Evolutionary conservation across 306 rosid genomes (phyloP), one percentile per base, ranked within the genome.

Genomic region (Macrotyloma uniflorum): DNA sequence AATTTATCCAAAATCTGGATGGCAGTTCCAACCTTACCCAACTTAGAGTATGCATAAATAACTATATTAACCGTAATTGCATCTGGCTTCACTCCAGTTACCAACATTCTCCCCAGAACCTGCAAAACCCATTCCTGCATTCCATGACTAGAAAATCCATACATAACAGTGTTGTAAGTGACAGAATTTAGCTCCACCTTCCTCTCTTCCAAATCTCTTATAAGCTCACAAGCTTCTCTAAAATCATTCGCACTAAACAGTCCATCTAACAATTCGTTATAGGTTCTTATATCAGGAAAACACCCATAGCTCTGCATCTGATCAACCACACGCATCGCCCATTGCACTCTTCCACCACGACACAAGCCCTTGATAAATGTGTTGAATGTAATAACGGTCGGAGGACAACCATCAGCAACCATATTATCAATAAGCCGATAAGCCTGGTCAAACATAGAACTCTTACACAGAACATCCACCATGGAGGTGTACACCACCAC

Each of bases 401-500:
- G 99, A 75, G 85, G 88, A 79, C 93, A 89, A n/a, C 93, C 93
- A 70, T 91, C 89, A 6, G 67, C 8, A 61, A 47, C 36, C 99
- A 95, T 93, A 19, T 72, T 88, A 71, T 91, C 89, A 43, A 92
- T 79, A 55, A 91, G 91, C 68, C 23, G 66, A 67, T 72, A 55
- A 79, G 96, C 98, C 78, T 83, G 83, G 54, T 87, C 75, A 71
- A 92, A 91, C 98, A 88, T 85, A 23, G 24, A 87, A 59, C 79
- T 83, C 77, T 79, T 83, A 84, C 96, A 89, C 58, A 95, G 97
- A 33, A 84, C 91, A 82, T 91, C 97, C 68, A 95, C 89, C 97
- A 91, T 88, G 87, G 88, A 86, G 43, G 94, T 91, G 65, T 87
- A 95, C 4, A 79, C 86, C 76, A 95, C 91, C 28, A 82, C 99